Evolutionary conservation across 2,329 filamentous ascomycete genomes (phyloP).

Genomic region (Camillea tinctor): DNA sequence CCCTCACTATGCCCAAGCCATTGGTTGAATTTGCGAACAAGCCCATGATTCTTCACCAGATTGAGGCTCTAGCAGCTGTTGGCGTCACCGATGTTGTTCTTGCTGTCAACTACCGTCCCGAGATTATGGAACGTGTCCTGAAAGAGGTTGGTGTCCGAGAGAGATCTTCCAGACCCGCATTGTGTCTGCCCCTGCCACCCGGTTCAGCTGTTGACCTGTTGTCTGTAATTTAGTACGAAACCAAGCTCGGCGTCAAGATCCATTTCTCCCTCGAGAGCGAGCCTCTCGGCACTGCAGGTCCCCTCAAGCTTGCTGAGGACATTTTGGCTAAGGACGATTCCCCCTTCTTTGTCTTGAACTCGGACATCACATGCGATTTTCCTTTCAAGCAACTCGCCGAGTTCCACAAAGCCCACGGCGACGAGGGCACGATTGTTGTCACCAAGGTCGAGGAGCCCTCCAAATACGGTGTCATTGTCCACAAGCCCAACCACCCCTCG

Average conservation of each 20-base stretch:
- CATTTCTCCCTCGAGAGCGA: slow-evolving; percentile 97
- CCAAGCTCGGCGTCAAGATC: slow-evolving; percentile 90
- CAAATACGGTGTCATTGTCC: slow-evolving; percentile 98
- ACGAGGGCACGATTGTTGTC: slow-evolving; percentile 96
- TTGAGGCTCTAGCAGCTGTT: slow-evolving; percentile 88
- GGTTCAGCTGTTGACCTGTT: slow-evolving; percentile 6
- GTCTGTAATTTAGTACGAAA: slow-evolving; percentile 65
- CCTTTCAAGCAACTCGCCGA: slow-evolving; percentile 86
- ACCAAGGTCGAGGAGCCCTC: slow-evolving; percentile 99
- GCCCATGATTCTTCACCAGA: slow-evolving; percentile 98
- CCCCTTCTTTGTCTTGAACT: slow-evolving; percentile 98
- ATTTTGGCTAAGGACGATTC: slow-evolving; percentile 89
- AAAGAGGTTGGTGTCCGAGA: slow-evolving; percentile 65
- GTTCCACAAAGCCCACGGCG: slow-evolving; percentile 90
- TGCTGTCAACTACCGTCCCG: slow-evolving; percentile 96
- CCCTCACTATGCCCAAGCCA: slow-evolving; percentile 93
- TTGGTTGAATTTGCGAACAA: slow-evolving; percentile 98
- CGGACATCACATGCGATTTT: slow-evolving; percentile 97
- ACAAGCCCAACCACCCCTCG: slow-evolving; percentile 87
- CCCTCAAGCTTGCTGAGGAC: slow-evolving; percentile 90
- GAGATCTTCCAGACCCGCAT: slow-evolving; percentile 6
- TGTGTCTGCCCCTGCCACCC: slow-evolving; percentile 16
- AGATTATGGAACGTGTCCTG: slow-evolving; percentile 93
- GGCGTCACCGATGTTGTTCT: slow-evolving; percentile 97
- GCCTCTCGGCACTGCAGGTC: slow-evolving; percentile 90